Evolutionary conservation across 352 stramenopile genomes (phyloP).

Genomic region (Globisporangium cystogenes): DNA sequence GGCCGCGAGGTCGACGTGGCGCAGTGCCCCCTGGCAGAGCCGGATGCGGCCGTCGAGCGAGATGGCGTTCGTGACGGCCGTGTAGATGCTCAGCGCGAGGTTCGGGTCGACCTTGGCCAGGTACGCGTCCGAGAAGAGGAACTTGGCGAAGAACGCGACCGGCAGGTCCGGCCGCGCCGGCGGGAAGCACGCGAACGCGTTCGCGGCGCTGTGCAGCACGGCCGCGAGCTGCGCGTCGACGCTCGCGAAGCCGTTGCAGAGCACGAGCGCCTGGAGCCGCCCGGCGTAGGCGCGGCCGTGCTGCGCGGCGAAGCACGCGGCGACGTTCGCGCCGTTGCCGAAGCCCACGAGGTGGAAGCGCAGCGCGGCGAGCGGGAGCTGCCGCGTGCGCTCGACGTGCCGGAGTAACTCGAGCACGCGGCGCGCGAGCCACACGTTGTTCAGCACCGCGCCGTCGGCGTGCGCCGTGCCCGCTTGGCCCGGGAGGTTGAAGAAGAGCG

Average conservation of each 20-base stretch:
- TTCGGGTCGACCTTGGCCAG: constrained; percentile 80
- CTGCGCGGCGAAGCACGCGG: constrained; percentile 52
- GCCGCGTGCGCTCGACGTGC: constrained; percentile 61
- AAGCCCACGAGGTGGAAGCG: constrained; percentile 89
- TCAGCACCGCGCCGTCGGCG: no score
- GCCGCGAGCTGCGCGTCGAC: constrained; percentile 74
- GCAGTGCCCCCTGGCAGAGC: constrained; percentile 72
- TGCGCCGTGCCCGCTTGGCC: constrained; percentile 85
- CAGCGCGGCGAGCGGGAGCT: constrained; percentile 58
- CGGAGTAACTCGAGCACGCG: constrained; percentile 81
- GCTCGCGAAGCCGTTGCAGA: constrained; percentile 83
- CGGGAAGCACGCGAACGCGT: constrained; percentile 84
- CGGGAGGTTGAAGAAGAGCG: constrained; percentile 90
- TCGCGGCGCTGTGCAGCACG: constrained; percentile 75
- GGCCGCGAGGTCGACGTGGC: constrained; percentile 59
- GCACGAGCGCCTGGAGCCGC: constrained; percentile 63
- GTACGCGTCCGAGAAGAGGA: constrained; percentile 91
- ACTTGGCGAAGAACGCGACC: constrained; percentile 86
- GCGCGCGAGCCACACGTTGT: constrained; percentile 85
- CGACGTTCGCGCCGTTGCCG: constrained; percentile 86
- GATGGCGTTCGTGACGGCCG: constrained; percentile 89
- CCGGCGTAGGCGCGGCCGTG: constrained; percentile 38
- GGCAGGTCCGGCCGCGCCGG: constrained; percentile 75
- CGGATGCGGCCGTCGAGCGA: constrained; percentile 84
- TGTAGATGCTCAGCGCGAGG: constrained; percentile 91